These are phyloP conservation scores for Agrocybe praecox DNA, from an alignment of 768 basidiomycete genomes.

Conservation along the genomic window DNA sequence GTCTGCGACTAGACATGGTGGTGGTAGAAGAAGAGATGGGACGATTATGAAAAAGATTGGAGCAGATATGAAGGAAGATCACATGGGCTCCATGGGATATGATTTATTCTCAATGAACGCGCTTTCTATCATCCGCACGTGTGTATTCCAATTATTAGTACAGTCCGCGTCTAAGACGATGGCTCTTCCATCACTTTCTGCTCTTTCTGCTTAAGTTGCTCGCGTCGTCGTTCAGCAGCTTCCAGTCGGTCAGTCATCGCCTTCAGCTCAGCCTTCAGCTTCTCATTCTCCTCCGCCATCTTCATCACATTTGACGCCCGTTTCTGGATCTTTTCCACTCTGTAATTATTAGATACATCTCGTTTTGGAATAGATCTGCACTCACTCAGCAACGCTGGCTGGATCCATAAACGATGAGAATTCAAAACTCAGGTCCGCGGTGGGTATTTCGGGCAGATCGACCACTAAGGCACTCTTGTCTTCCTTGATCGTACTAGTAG, in stretches of 20 bases:
- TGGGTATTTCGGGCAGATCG: slow-evolving; percentile 54
- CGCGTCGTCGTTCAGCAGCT: slow-evolving; percentile 68
- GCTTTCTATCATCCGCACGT: neutral
- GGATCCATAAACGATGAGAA: slow-evolving; percentile 44
- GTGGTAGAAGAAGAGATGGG: neutral
- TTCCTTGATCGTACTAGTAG: slow-evolving; percentile 1
- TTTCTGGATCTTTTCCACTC: slow-evolving; percentile 59
- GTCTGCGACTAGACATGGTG: neutral
- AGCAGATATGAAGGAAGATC: neutral
- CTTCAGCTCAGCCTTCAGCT: slow-evolving; percentile 72
- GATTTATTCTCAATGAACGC: neutral
- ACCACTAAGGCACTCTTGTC: slow-evolving; percentile 4
- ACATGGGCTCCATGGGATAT: slow-evolving; percentile 2
- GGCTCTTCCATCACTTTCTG: slow-evolving; percentile 30
- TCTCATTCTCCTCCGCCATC: slow-evolving; percentile 78
- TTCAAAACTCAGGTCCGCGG: slow-evolving; percentile 45
- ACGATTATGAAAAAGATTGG: slow-evolving; percentile 1
- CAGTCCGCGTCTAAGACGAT: slow-evolving; percentile 22
- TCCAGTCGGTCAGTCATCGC: slow-evolving; percentile 77
- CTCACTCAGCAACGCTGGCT: slow-evolving; percentile 47
- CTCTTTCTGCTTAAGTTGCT: slow-evolving; percentile 42
- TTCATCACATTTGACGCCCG: slow-evolving; percentile 79
- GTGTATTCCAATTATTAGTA: slow-evolving; percentile 1
- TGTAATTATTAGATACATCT: slow-evolving; percentile 20
- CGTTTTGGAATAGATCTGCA: slow-evolving; percentile 20